A percentile compares a stretch with the other conserved stretches of the same genome.
phyloP scores from a whole-genome alignment of 306 rosid species.

The Abrus precatorius region DNA sequence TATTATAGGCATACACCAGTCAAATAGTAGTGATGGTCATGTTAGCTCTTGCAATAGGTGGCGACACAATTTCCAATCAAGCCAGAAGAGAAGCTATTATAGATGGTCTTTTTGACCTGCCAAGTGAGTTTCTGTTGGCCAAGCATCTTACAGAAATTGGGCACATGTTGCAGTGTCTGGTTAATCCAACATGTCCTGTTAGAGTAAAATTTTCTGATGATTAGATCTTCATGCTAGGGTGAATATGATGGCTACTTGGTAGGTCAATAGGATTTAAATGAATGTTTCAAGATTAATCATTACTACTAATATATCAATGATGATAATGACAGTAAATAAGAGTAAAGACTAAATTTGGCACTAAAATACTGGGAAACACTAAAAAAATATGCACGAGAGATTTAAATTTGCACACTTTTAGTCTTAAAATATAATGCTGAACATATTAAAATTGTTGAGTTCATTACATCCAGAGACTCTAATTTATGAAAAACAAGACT shows the following conservation, averaged over 20 bases:
- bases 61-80: slow-evolving; percentile 85
- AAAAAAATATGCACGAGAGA: not conserved
- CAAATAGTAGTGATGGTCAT: slow-evolving; percentile 99
- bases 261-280: slow-evolving; percentile 15
- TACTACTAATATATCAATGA: slow-evolving; percentile 12
- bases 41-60: slow-evolving; percentile 95
- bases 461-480: not conserved
- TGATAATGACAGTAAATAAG: not conserved
- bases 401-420: not conserved
- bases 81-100: slow-evolving; percentile 88
- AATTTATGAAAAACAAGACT: not conserved
- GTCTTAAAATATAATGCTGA: not conserved
- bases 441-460: not conserved
- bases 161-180: not conserved
- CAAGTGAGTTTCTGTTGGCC: slow-evolving; percentile 71
- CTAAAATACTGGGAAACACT: not conserved
- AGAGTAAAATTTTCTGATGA: not conserved
- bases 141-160: slow-evolving; percentile 31
- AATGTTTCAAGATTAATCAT: slow-evolving; percentile 4
- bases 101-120: slow-evolving; percentile 89
- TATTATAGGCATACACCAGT: slow-evolving; percentile 90
- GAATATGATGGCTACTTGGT: slow-evolving; percentile 15
- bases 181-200: not conserved
- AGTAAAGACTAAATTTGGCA: not conserved
- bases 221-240: not conserved